These are phyloP conservation scores for Mycena vitilis DNA, from an alignment of 768 basidiomycete genomes.

Conservation along the genomic window DNA sequence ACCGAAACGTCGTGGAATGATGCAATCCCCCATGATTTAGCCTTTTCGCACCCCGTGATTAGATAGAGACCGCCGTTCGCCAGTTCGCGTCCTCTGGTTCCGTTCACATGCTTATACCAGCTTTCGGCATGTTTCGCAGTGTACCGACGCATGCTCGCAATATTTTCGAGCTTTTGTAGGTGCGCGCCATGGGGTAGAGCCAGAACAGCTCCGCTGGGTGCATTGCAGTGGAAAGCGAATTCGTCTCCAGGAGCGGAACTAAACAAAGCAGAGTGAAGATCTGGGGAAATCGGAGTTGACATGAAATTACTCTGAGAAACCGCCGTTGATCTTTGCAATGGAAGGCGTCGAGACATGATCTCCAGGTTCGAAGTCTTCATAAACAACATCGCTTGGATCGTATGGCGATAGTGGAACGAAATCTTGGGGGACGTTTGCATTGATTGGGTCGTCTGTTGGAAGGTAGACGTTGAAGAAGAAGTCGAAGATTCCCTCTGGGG, in stretches of 20 bases:
- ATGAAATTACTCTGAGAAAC: not conserved
- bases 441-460: constrained; percentile 39
- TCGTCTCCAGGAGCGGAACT: not conserved
- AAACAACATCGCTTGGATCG: not conserved
- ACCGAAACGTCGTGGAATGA: constrained; percentile 21
- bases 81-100: constrained; percentile 17
- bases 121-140: constrained; percentile 33
- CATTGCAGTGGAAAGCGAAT: constrained; percentile 4
- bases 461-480: constrained; percentile 49
- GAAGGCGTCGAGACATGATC: constrained; percentile 6
- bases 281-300: too few species aligned
- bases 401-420: constrained; percentile 33
- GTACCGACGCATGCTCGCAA: constrained; percentile 23
- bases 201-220: constrained; percentile 34
- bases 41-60: constrained; percentile 39
- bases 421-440: constrained; percentile 41
- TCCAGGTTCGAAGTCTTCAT: constrained; percentile 7
- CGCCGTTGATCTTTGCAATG: not conserved
- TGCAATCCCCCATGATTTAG: constrained; percentile 35
- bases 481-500: constrained; percentile 45
- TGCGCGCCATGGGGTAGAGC: constrained; percentile 34
- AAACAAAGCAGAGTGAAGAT: not conserved
- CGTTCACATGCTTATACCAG: constrained; percentile 37
- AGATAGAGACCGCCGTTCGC: constrained; percentile 36
- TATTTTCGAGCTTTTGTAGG: constrained; percentile 22